Evolutionary conservation across 306 rosid species (phyloP).

Genomic region (Inga oerstediana): DNA sequence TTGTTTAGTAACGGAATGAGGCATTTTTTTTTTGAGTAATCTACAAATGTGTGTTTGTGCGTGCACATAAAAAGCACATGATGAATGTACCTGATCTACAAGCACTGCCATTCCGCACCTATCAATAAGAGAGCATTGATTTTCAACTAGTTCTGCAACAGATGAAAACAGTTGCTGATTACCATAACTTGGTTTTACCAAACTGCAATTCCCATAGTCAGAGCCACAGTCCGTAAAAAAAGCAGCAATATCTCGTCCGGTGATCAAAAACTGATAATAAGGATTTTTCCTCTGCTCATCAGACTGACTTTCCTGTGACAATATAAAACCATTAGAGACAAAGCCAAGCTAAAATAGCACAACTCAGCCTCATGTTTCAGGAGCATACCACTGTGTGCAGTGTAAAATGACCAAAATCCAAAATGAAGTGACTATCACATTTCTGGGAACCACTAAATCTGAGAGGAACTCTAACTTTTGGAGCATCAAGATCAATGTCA

Average conservation of each 20-base stretch:
- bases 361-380: constrained; percentile 29
- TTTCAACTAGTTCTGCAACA: constrained; percentile 39
- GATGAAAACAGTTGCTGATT: constrained; percentile 42
- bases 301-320: constrained; percentile 67
- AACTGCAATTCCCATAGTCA: constrained; percentile 61
- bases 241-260: constrained; percentile 97
- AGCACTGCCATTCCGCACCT: constrained; percentile 96
- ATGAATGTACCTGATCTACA: constrained; percentile 75
- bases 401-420: constrained; percentile 98
- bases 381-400: constrained; percentile 77
- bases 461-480: constrained; percentile 95
- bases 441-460: constrained; percentile 59
- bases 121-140: constrained; percentile 75
- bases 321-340: constrained; percentile 35
- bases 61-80: neutral
- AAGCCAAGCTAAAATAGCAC: constrained; percentile 26
- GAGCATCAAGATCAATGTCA: constrained; percentile 96
- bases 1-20: neutral
- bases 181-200: constrained; percentile 47
- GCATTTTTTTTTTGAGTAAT: neutral
- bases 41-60: neutral
- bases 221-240: constrained; percentile 80
- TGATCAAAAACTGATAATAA: constrained; percentile 78
- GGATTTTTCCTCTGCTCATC: constrained; percentile 72
- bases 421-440: constrained; percentile 83